Base-by-base conservation (phyloP, 352 stramenopile genomes). In the Pythium chondricola region DNA sequence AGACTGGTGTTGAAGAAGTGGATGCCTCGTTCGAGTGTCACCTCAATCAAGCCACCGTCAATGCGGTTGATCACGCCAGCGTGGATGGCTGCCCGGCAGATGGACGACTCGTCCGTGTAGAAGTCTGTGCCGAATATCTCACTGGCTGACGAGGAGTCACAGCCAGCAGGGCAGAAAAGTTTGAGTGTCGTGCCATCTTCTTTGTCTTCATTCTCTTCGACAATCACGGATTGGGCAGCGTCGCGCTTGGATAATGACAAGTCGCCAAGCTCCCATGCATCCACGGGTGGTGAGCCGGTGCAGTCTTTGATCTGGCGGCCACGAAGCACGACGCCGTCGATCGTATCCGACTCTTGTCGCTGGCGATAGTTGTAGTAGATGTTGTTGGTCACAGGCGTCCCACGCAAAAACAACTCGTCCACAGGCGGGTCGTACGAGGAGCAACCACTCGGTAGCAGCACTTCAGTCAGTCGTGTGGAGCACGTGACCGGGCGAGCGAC, bases 341-440 rank as follows among this genome's bases (percentile, higher is more conserved):
- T 61, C 16, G 71, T 52, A 45, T 87, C 60, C 10, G 26, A 26
- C 10, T 67, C 50, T 16, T 55, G 30, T 4, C 78, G 76, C 29
- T 83, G 69, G 0, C 67, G 57, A 39, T 82, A 92, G 65, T 97
- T 97, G 71, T 98, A 97, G 49, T 96, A 92, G 21, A 98, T 84
- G 52, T 99, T 97, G 68, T 92, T 85, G 36, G 56, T 56, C 29
- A 61, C 58, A 13, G 89, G 71, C 7, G 93, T 87, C 14, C 69
- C 62, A 27, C 88, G 84, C 9, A 88, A 57, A 41, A 88, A 90
- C 10, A 90, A 61, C 21, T 94, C 79, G 49, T 97, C 94, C 11
- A 97, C 80, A 20, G 88, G 85, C 24, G 81, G 73, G 24, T 98
- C 93, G 60, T 98, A 98, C 10, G 85, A 97, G 4, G 83, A 83